phyloP scores from a whole-genome alignment of 805 yeast genomes.

The Sugiyamaella smithiae region DNA sequence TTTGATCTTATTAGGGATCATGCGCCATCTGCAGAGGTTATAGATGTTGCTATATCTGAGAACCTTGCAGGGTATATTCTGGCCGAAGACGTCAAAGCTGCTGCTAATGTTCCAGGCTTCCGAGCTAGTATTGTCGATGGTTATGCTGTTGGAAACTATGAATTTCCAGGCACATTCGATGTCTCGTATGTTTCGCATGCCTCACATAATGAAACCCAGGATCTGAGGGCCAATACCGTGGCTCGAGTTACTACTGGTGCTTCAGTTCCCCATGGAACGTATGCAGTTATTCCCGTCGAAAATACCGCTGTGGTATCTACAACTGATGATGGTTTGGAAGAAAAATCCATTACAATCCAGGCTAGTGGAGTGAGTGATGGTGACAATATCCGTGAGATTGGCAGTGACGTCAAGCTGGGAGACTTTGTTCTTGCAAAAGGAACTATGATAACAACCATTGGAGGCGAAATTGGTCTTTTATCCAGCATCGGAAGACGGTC shows the following conservation, averaged over 20 bases:
- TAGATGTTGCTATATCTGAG: constrained; percentile 32
- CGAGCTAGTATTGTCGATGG: constrained; percentile 59
- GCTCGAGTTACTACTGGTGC: constrained; percentile 57
- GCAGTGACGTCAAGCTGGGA: constrained; percentile 47
- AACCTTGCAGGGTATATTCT: constrained; percentile 40
- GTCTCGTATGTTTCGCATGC: constrained; percentile 46
- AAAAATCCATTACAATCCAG: constrained; percentile 39
- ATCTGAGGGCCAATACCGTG: constrained; percentile 37
- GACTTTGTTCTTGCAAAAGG: constrained; percentile 39
- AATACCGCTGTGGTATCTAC: constrained; percentile 41
- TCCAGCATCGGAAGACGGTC: constrained; percentile 45
- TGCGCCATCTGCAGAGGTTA: constrained; percentile 34
- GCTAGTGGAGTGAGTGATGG: constrained; percentile 40
- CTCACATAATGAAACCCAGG: constrained; percentile 20
- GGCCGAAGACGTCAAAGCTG: constrained; percentile 43
- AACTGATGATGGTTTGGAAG: constrained; percentile 43
- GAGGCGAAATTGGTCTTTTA: constrained; percentile 51
- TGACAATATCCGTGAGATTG: constrained; percentile 48
- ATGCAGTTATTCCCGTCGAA: constrained; percentile 54
- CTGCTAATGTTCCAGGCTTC: constrained; percentile 45
- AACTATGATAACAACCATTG: constrained; percentile 38
- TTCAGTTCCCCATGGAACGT: constrained; percentile 52
- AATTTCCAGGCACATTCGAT: constrained; percentile 46
- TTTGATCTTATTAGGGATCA: constrained; percentile 33
- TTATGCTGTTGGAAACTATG: constrained; percentile 47